Percentiles rank a stretch among this genome's conserved stretches.
phyloP scores from a whole-genome alignment of 176 grass and related monocot genomes.

The Triticum dicoccoides region DNA sequence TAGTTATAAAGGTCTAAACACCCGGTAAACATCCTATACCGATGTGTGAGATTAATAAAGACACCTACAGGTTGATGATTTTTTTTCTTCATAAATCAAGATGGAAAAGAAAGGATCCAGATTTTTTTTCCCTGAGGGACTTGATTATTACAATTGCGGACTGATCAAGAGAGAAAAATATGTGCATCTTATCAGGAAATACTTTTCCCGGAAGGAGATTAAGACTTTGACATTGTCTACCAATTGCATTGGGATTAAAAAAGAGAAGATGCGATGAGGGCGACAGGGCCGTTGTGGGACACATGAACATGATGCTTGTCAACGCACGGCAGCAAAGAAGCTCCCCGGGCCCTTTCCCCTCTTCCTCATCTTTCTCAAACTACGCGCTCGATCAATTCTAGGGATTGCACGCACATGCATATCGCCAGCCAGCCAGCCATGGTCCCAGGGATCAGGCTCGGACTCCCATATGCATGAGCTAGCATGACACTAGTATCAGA shows the following conservation, averaged over 20 bases:
- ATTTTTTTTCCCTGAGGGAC: not conserved
- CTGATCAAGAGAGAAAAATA: not conserved
- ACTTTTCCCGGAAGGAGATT: not conserved
- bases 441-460: not conserved
- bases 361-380: conserved; percentile 46
- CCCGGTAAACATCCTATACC: not conserved
- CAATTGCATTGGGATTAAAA: not conserved
- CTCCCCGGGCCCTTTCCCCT: conserved; percentile 28
- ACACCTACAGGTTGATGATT: not conserved
- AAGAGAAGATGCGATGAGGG: not conserved
- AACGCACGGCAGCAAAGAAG: conserved; percentile 80
- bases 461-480: not conserved
- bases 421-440: not conserved
- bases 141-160: not conserved
- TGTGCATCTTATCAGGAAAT: not conserved
- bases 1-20: too few relatives aligned
- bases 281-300: conserved; percentile 16
- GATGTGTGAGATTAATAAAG: not conserved
- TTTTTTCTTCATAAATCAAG: not conserved
- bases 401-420: conserved; percentile 23
- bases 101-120: too few relatives aligned
- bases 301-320: conserved; percentile 52
- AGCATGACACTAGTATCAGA: not conserved
- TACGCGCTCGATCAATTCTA: conserved; percentile 32
- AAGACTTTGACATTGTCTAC: not conserved